Evolutionary conservation across 1,139 yeast species (phyloP).

Genomic region (Yueomyces sp.): DNA sequence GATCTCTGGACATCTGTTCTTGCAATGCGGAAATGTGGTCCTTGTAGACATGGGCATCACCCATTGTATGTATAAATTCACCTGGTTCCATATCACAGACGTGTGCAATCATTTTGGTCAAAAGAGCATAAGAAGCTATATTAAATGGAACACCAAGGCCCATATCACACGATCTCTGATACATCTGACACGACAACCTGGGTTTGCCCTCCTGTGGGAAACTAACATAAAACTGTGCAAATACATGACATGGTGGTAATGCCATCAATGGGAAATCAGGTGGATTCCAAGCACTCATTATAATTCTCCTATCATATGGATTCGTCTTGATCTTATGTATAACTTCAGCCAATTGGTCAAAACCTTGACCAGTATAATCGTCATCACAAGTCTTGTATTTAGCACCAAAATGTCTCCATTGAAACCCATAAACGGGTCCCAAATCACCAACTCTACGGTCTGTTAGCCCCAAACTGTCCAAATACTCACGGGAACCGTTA

Average conservation of each 20-base stretch:
- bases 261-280: conserved; percentile 92
- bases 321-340: conserved; percentile 69
- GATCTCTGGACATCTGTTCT: conserved; percentile 62
- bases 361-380: conserved; percentile 79
- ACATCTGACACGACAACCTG: conserved; percentile 70
- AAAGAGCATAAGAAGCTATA: conserved; percentile 87
- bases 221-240: conserved; percentile 86
- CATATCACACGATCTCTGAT: conserved; percentile 98
- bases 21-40: conserved; percentile 87
- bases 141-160: conserved; percentile 98
- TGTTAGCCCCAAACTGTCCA: conserved; percentile 70
- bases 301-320: conserved; percentile 90
- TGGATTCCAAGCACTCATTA: conserved; percentile 97
- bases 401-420: conserved; percentile 99
- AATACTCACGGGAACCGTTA: conserved; percentile 87
- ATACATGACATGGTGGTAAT: conserved; percentile 94
- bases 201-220: conserved; percentile 53
- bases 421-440: conserved; percentile 98
- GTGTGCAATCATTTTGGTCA: conserved; percentile 91
- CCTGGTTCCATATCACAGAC: conserved; percentile 91
- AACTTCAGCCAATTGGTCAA: conserved; percentile 75
- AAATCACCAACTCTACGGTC: conserved; percentile 85
- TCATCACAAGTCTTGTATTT: conserved; percentile 74
- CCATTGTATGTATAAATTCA: conserved; percentile 88
- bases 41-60: conserved; percentile 89